phyloP scores from a whole-genome alignment of 1,139 yeast species.

The Candida sanyaensis region DNA sequence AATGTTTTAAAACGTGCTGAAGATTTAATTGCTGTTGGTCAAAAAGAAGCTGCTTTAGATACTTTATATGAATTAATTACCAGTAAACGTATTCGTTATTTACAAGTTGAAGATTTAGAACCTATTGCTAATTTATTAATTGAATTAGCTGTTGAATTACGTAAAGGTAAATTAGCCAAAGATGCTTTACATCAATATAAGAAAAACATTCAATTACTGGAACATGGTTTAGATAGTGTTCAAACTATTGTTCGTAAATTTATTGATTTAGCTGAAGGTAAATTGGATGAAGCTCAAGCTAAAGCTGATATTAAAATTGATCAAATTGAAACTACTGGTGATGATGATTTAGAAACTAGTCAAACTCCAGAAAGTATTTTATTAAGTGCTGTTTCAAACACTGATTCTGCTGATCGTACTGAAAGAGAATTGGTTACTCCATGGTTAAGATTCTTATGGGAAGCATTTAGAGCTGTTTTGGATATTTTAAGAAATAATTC shows the following conservation, averaged over 20 bases:
- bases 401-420: conserved; percentile 88
- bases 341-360: conserved; percentile 73
- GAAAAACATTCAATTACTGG: conserved; percentile 78
- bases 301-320: conserved; percentile 75
- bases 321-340: conserved; percentile 43
- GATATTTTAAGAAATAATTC: conserved; percentile 93
- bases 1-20: conserved; percentile 93
- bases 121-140: conserved; percentile 87
- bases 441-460: conserved; percentile 96
- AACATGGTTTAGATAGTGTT: conserved; percentile 74
- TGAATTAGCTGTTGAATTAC: conserved; percentile 79
- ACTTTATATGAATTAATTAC: conserved; percentile 86
- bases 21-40: conserved; percentile 91
- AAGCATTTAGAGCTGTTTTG: conserved; percentile 86
- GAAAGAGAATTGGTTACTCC: conserved; percentile 95
- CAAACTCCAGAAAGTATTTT: conserved; percentile 90
- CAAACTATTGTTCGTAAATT: conserved; percentile 79
- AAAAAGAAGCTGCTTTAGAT: conserved; percentile 87
- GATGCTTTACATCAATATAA: conserved; percentile 96
- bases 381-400: conserved; percentile 86
- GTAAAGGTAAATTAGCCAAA: conserved; percentile 87
- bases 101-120: conserved; percentile 79
- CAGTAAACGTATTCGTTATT: conserved; percentile 83
- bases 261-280: conserved; percentile 71
- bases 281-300: conserved; percentile 74